phyloP scores from a whole-genome alignment of 2,329 filamentous ascomycete genomes.

The Xylariaceae sp. region DNA sequence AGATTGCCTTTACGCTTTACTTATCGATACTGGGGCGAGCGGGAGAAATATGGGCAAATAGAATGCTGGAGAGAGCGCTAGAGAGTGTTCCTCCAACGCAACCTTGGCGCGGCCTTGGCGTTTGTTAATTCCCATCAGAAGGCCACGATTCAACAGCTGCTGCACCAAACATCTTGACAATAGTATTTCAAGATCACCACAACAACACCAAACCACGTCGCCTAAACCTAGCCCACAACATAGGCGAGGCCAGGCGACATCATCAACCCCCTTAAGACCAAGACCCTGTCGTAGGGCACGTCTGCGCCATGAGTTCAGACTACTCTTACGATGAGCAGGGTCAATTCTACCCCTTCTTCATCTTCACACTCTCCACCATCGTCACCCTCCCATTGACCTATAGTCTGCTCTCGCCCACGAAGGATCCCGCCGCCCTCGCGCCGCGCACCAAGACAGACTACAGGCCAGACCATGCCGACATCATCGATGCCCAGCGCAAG shows the following conservation, averaged over 20 bases:
- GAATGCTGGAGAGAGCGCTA: neutral
- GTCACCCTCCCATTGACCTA: constrained; percentile 90
- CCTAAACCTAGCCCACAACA: no score
- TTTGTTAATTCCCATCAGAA: constrained; percentile 18
- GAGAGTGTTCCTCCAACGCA: no score
- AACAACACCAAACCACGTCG: no score
- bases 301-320: constrained; percentile 76
- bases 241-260: neutral
- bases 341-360: constrained; percentile 99
- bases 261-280: constrained; percentile 10
- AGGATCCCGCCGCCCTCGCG: constrained; percentile 73
- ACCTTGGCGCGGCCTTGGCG: constrained; percentile 16
- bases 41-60: neutral
- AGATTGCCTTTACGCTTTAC: constrained; percentile 8
- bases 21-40: constrained; percentile 28
- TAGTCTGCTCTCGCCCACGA: constrained; percentile 76
- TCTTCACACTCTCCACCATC: constrained; percentile 83
- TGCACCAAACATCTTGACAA: no score
- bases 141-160: constrained; percentile 30
- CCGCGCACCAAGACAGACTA: constrained; percentile 80
- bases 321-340: constrained; percentile 99
- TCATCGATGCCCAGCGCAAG: constrained; percentile 78
- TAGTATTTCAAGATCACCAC: no score
- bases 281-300: constrained; percentile 32
- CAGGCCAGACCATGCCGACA: constrained; percentile 75